These are phyloP conservation scores for Phyllachora maydis DNA, from an alignment of 2,329 filamentous ascomycete species.

Conservation along the genomic window DNA sequence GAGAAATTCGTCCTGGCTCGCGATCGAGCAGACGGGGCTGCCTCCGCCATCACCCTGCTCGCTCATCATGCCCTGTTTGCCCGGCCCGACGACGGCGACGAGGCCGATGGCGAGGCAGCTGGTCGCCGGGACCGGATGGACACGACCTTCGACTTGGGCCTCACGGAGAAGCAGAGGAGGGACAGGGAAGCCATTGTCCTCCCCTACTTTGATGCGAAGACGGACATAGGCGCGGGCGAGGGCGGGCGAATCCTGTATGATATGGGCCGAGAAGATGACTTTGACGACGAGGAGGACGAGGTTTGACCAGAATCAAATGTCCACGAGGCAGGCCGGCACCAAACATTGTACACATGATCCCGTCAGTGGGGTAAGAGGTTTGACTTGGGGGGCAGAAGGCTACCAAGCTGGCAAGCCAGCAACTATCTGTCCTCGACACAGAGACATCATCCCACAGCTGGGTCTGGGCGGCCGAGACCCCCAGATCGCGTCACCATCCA, in stretches of 20 bases:
- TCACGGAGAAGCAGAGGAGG: conserved; percentile 77
- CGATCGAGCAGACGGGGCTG: conserved; percentile 5
- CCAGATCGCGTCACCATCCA: conserved; percentile 8
- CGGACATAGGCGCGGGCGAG: conserved; percentile 54
- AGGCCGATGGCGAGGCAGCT: no score
- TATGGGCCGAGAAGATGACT: conserved; percentile 91
- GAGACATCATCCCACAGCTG: no score
- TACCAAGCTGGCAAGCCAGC: no score
- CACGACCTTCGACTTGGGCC: conserved; percentile 66
- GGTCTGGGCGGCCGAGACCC: no score
- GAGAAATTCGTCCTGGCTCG: conserved; percentile 40
- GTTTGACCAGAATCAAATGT: conserved; percentile 43
- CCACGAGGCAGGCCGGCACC: background rate
- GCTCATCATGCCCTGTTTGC: conserved; percentile 58
- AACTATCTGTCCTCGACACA: no score
- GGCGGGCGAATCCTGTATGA: conserved; percentile 91
- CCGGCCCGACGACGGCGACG: conserved; percentile 24
- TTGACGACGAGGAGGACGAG: conserved; percentile 52
- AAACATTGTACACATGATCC: background rate
- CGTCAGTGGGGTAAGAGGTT: no score
- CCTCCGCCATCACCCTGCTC: conserved; percentile 35
- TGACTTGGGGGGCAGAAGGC: no score
- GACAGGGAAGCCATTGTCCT: conserved; percentile 79
- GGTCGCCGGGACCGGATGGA: no score
- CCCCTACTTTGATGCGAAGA: conserved; percentile 94